Evolutionary conservation across 306 rosid genomes (phyloP).

Genomic region (Chamaecrista fasciculata): DNA sequence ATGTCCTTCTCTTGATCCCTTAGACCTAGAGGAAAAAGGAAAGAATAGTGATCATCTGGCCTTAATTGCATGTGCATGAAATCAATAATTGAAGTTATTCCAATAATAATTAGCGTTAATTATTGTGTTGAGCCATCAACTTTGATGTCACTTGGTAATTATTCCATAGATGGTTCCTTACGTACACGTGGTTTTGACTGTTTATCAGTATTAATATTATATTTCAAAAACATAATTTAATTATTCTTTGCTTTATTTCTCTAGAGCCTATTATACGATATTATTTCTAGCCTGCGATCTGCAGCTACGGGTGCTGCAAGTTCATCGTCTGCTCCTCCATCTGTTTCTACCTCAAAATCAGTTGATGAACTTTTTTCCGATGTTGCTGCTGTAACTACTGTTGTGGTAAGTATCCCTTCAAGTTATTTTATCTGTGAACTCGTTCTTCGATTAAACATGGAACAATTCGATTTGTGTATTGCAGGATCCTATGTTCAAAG

Average conservation of each 20-base stretch:
- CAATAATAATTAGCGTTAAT: neutral
- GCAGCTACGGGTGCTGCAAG: conserved; percentile 59
- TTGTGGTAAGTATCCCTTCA: conserved; percentile 34
- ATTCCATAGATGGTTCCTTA: neutral
- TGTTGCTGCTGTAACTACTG: conserved; percentile 44
- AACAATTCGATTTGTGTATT: conserved; percentile 24
- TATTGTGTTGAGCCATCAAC: neutral
- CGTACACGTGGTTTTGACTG: neutral
- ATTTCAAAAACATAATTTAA: conserved; percentile 20
- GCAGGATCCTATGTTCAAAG: conserved; percentile 54
- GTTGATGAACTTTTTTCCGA: conserved; percentile 58
- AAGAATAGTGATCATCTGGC: neutral
- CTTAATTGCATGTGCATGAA: too few relatives aligned
- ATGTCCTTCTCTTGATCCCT: too few relatives aligned
- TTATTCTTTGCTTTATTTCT: conserved; percentile 25
- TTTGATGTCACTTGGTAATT: neutral
- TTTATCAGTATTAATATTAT: neutral
- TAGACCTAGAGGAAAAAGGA: conserved; percentile 3
- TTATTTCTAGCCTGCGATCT: conserved; percentile 64
- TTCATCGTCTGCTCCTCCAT: conserved; percentile 77
- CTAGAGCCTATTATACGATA: conserved; percentile 66
- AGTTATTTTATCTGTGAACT: neutral
- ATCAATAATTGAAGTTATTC: conserved; percentile 2
- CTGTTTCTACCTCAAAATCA: conserved; percentile 43
- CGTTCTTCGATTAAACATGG: conserved; percentile 14